Conservation (phyloP, 192 early-diverging fungal species). For the Gorgonomyces haynaldii region DNA sequence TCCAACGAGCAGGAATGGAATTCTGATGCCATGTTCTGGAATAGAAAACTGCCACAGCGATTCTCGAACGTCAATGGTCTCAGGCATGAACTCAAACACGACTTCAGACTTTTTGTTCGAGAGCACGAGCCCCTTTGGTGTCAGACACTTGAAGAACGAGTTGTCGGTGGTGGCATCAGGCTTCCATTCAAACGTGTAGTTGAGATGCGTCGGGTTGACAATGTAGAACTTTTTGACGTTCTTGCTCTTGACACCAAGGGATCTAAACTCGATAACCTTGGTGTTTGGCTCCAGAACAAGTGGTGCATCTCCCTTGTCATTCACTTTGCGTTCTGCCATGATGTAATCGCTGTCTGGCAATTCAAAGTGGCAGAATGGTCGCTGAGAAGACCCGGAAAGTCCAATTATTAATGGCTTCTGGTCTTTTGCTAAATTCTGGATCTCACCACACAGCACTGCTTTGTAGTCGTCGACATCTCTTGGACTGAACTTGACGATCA, state of each 20-base stretch:
- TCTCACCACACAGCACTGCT: conserved; percentile 8
- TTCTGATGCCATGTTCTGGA: conserved; percentile 25
- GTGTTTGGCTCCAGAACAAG: conserved; percentile 32
- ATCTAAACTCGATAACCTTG: conserved; percentile 41
- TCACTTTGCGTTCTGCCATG: conserved; percentile 25
- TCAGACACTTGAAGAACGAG: conserved; percentile 35
- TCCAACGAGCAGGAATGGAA: conserved; percentile 47
- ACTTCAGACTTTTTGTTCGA: conserved; percentile 44
- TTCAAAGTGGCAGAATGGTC: conserved; percentile 57
- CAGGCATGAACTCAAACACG: conserved; percentile 44
- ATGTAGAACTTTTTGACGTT: conserved; percentile 50
- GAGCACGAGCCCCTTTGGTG: conserved; percentile 30
- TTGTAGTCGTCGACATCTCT: conserved; percentile 33
- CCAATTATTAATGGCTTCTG: conserved; percentile 24
- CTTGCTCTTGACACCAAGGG: conserved; percentile 37
- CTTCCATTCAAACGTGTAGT: conserved; percentile 42
- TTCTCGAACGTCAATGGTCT: conserved; percentile 24
- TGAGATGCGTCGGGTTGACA: conserved; percentile 39
- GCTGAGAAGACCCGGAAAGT: conserved; percentile 26
- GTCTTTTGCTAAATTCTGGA: conserved; percentile 34
- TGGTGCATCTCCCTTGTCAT: conserved; percentile 25
- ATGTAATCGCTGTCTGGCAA: conserved; percentile 48
- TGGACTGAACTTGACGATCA: conserved; percentile 37
- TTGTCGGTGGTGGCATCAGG: conserved; percentile 15
- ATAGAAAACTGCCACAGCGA: conserved; percentile 43